A percentile compares a stretch with the other conserved stretches of the same genome.
Evolutionary conservation across 257 asterid species (phyloP).

Genomic region (Przewalskia tangutica): DNA sequence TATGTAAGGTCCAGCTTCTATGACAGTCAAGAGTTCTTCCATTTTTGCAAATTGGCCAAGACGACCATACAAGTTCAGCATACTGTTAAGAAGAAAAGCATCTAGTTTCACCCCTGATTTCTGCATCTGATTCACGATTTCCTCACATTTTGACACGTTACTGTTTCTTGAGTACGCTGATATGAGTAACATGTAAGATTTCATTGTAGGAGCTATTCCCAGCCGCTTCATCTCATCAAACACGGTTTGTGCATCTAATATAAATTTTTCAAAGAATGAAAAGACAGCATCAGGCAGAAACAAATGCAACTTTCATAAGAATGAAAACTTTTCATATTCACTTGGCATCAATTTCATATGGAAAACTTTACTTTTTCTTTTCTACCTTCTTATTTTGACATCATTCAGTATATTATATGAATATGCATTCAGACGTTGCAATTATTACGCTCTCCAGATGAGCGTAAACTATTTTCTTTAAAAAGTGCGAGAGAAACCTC

Average conservation of each 20-base stretch:
- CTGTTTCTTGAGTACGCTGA: constrained; percentile 61
- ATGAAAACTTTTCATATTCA: neutral
- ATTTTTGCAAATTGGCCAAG: constrained; percentile 63
- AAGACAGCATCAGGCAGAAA: neutral
- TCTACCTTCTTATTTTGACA: neutral
- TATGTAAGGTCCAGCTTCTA: constrained; percentile 38
- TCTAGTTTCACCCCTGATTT: constrained; percentile 48
- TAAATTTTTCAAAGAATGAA: neutral
- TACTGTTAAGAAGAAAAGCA: constrained; percentile 53
- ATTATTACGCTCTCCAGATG: neutral
- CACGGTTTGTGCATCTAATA: constrained; percentile 57
- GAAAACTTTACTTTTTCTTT: neutral
- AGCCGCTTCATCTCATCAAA: constrained; percentile 70
- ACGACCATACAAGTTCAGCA: constrained; percentile 73
- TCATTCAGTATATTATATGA: neutral
- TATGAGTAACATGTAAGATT: constrained; percentile 74
- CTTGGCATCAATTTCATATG: neutral
- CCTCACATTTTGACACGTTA: constrained; percentile 56
- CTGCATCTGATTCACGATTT: constrained; percentile 49
- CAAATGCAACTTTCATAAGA: neutral
- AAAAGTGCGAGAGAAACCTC: neutral
- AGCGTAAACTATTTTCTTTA: neutral
- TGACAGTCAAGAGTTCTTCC: constrained; percentile 49
- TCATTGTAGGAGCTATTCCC: constrained; percentile 66
- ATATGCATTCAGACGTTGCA: neutral